Evolutionary conservation across 2,329 filamentous ascomycete species (phyloP).

Genomic region (Ascochyta viciae-villosae): DNA sequence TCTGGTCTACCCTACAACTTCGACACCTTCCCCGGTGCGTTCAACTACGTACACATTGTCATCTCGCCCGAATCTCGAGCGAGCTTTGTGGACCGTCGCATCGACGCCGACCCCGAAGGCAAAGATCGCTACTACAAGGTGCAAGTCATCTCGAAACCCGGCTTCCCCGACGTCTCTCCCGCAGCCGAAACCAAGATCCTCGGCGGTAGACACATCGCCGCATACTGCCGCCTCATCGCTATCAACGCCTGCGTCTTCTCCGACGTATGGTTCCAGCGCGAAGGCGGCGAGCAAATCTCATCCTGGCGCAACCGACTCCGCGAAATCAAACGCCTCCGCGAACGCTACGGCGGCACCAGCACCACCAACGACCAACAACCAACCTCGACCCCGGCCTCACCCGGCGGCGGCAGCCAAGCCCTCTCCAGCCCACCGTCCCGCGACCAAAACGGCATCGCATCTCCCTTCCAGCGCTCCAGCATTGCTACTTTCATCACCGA

Average conservation of each 20-base stretch:
- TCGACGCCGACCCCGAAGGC: slow-evolving; percentile 52
- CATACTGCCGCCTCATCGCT: slow-evolving; percentile 85
- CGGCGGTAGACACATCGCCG: slow-evolving; percentile 79
- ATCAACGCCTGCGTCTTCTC: slow-evolving; percentile 95
- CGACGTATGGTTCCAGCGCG: slow-evolving; percentile 81
- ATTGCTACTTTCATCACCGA: slow-evolving; percentile 47
- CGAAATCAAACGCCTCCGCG: slow-evolving; percentile 82
- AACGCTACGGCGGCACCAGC: slow-evolving; percentile 54
- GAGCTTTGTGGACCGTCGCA: slow-evolving; percentile 69
- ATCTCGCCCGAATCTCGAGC: slow-evolving; percentile 86
- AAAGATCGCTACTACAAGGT: slow-evolving; percentile 78
- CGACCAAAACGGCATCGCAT: slow-evolving; percentile 35
- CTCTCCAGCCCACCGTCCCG: slow-evolving; percentile 39
- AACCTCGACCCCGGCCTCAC: slow-evolving; percentile 31
- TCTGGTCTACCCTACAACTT: slow-evolving; percentile 89
- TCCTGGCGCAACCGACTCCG: slow-evolving; percentile 88
- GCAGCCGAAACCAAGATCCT: slow-evolving; percentile 90
- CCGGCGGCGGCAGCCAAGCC: slow-evolving; percentile 21
- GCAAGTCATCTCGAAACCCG: slow-evolving; percentile 84
- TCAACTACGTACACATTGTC: slow-evolving; percentile 97
- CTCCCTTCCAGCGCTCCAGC: slow-evolving; percentile 46
- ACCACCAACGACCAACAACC: slow-evolving; percentile 16
- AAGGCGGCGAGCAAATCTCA: slow-evolving; percentile 82
- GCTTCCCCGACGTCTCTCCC: slow-evolving; percentile 90
- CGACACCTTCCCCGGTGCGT: slow-evolving; percentile 90